Conservation (phyloP, 495 filamentous ascomycete genomes). For the Hypoxylon crocopeplum region DNA sequence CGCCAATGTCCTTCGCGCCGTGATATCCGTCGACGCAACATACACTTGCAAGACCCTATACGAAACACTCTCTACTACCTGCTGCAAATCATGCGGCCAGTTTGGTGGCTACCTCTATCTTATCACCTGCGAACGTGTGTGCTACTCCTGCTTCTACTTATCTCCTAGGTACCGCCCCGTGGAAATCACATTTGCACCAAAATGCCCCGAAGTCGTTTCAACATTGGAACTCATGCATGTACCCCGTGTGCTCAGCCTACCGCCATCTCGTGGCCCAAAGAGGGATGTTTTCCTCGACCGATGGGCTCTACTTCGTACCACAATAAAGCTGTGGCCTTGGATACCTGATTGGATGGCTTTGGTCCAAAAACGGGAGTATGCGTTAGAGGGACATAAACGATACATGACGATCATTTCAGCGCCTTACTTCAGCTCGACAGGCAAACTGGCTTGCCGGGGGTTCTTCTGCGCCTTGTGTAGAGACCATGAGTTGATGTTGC, state of each 20-base stretch:
- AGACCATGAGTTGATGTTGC: no score
- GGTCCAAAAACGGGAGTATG: no score
- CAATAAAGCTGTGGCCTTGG: not conserved
- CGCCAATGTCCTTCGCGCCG: slow-evolving; percentile 38
- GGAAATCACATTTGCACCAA: not conserved
- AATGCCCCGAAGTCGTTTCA: no score
- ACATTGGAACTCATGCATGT: not conserved
- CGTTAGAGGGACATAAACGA: no score
- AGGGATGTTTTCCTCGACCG: not conserved
- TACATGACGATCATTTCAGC: slow-evolving; percentile 27
- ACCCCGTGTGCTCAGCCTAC: slow-evolving; percentile 15
- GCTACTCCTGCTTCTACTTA: slow-evolving; percentile 46
- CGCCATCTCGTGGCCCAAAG: not conserved
- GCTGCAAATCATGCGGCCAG: slow-evolving; percentile 43
- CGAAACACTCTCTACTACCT: slow-evolving; percentile 39
- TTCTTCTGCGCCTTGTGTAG: slow-evolving; percentile 9
- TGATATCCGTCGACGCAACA: slow-evolving; percentile 39
- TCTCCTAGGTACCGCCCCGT: slow-evolving; percentile 35
- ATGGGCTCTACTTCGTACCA: not conserved
- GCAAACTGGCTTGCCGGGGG: slow-evolving; percentile 12
- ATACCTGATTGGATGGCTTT: not conserved
- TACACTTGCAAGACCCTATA: slow-evolving; percentile 38
- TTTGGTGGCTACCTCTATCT: slow-evolving; percentile 49
- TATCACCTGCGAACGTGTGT: slow-evolving; percentile 46
- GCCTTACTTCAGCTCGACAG: slow-evolving; percentile 8